Evolutionary conservation across 495 filamentous ascomycete species (phyloP).

Genomic region (Hypoxylon fragiforme): DNA sequence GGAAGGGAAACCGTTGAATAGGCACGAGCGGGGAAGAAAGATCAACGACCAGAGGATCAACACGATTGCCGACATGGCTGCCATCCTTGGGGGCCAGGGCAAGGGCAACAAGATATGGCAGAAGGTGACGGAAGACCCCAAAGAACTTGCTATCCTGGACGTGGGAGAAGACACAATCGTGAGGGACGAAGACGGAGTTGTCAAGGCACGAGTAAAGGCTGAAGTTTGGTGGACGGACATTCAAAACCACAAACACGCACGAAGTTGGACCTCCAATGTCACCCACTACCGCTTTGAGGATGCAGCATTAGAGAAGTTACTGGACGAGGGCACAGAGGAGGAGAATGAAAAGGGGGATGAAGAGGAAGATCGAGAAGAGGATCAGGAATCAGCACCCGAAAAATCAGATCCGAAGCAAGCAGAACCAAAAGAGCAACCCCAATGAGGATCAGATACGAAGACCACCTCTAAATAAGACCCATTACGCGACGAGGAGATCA

Average conservation of each 20-base stretch:
- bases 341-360: background rate
- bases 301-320: background rate
- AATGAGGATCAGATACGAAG: slow-evolving; percentile 1
- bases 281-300: slow-evolving; percentile 49
- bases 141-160: slow-evolving; percentile 33
- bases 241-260: slow-evolving; percentile 66
- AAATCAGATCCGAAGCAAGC: too few relatives aligned
- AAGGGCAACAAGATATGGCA: slow-evolving; percentile 51
- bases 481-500: background rate
- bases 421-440: background rate
- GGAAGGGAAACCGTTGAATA: slow-evolving; percentile 46
- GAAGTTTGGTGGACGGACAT: slow-evolving; percentile 71
- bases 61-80: slow-evolving; percentile 81
- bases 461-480: background rate
- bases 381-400: too few relatives aligned
- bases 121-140: slow-evolving; percentile 40
- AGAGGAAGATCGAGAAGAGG: too few relatives aligned
- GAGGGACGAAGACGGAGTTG: slow-evolving; percentile 40
- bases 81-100: slow-evolving; percentile 62
- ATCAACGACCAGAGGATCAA: slow-evolving; percentile 92
- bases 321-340: background rate
- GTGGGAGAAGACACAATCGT: slow-evolving; percentile 35
- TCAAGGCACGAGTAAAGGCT: slow-evolving; percentile 41
- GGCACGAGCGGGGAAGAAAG: slow-evolving; percentile 59
- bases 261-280: slow-evolving; percentile 70